phyloP scores from a whole-genome alignment of 1,284 basidiomycete genomes.

The Trichosporon asahii region DNA sequence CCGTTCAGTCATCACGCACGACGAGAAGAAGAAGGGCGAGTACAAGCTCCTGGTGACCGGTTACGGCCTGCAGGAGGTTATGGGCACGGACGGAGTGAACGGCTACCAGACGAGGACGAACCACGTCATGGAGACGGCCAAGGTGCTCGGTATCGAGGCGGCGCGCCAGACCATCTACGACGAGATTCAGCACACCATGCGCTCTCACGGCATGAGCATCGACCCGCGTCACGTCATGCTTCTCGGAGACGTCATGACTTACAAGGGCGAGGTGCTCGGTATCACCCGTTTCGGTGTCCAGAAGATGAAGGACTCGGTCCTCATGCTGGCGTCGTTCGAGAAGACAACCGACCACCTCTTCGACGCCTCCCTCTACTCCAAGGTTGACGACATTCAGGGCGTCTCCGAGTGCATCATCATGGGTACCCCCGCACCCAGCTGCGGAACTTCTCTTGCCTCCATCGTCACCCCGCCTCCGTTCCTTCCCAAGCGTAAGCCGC shows the following conservation, averaged over 20 bases:
- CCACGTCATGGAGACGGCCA: conserved; percentile 92
- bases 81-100: conserved; percentile 94
- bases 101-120: conserved; percentile 92
- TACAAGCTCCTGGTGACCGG: conserved; percentile 84
- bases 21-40: conserved; percentile 73
- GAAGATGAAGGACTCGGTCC: conserved; percentile 99
- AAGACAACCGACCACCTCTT: conserved; percentile 99
- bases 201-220: conserved; percentile 95
- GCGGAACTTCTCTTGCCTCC: conserved; percentile 83
- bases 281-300: conserved; percentile 99
- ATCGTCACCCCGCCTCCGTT: conserved; percentile 59
- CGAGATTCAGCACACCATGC: conserved; percentile 98
- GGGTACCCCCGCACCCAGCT: conserved; percentile 94
- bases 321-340: conserved; percentile 99
- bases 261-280: conserved; percentile 98
- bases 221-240: conserved; percentile 99
- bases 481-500: conserved; percentile 57
- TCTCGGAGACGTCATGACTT: conserved; percentile 97
- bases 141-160: conserved; percentile 95
- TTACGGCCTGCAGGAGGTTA: conserved; percentile 94
- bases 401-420: conserved; percentile 99
- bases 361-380: conserved; percentile 93
- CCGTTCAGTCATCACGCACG: conserved; percentile 88
- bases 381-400: conserved; percentile 90
- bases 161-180: conserved; percentile 92